A percentile compares a stretch with the other conserved stretches of the same genome.
Conservation (phyloP, 1,284 basidiomycete genomes). For the Cutaneotrichosporon dermatis region DNA sequence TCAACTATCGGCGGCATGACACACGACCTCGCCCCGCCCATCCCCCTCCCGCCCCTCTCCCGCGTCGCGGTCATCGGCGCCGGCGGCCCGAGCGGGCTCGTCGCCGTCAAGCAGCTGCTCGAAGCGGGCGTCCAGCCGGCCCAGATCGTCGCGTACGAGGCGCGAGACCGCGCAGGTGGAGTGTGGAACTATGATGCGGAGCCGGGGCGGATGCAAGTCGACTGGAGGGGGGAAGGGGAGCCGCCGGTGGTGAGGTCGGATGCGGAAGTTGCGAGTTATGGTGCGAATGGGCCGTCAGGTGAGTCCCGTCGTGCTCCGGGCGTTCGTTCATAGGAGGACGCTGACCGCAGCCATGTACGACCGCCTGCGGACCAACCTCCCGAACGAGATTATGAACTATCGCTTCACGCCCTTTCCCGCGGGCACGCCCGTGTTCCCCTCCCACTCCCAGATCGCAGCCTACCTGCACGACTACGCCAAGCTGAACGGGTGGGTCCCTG, state of each 20-base stretch:
- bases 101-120: constrained; percentile 46
- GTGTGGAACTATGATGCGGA: constrained; percentile 26
- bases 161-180: constrained; percentile 19
- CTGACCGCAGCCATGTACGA: constrained; percentile 23
- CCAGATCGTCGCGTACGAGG: constrained; percentile 32
- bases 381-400: constrained; percentile 22
- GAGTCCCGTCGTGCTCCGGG: background rate
- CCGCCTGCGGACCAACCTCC: constrained; percentile 40
- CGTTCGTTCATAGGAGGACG: background rate
- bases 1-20: background rate
- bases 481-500: constrained; percentile 14
- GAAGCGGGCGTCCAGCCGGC: constrained; percentile 27
- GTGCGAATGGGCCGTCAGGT: constrained; percentile 19
- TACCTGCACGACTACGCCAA: constrained; percentile 20
- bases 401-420: constrained; percentile 20
- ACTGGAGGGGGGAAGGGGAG: constrained; percentile 12
- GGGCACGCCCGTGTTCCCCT: constrained; percentile 19
- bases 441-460: constrained; percentile 14
- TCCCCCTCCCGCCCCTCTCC: constrained; percentile 22
- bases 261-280: constrained; percentile 10
- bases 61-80: constrained; percentile 50
- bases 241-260: constrained; percentile 10
- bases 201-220: constrained; percentile 15
- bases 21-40: constrained; percentile 10
- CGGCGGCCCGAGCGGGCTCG: constrained; percentile 47